phyloP scores from a whole-genome alignment of 192 early-diverging fungal genomes.

The Oehlia diaphana region DNA sequence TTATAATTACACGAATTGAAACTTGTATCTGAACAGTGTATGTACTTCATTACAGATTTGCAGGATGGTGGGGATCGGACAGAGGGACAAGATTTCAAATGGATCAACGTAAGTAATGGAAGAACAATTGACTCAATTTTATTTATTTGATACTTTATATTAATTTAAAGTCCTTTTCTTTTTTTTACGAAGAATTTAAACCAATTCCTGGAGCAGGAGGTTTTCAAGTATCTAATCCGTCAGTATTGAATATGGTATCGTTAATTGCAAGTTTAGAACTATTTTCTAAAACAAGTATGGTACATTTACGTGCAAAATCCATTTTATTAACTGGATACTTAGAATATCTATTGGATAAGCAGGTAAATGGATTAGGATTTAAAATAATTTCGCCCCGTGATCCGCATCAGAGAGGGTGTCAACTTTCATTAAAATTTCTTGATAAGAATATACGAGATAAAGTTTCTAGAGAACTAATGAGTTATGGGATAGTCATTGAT shows the following conservation, averaged over 20 bases:
- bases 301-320: conserved; percentile 73
- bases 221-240: conserved; percentile 89
- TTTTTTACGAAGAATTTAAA: conserved; percentile 50
- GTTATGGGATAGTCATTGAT: conserved; percentile 77
- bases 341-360: conserved; percentile 63
- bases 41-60: conserved; percentile 48
- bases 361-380: conserved; percentile 34
- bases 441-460: conserved; percentile 53
- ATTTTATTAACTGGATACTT: conserved; percentile 82
- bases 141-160: background rate
- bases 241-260: conserved; percentile 68
- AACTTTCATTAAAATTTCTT: conserved; percentile 74
- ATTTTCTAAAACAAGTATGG: conserved; percentile 73
- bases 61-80: conserved; percentile 95
- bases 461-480: conserved; percentile 63
- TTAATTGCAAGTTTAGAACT: conserved; percentile 80
- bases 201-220: conserved; percentile 80
- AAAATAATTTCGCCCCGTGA: conserved; percentile 81
- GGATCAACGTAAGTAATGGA: conserved; percentile 57
- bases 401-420: conserved; percentile 76
- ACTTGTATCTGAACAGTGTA: background rate
- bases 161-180: background rate
- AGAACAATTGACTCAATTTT: background rate
- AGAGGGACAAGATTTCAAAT: conserved; percentile 84
- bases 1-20: background rate